phyloP scores from a whole-genome alignment of 768 basidiomycete genomes.

The Tulasnella sp. region DNA sequence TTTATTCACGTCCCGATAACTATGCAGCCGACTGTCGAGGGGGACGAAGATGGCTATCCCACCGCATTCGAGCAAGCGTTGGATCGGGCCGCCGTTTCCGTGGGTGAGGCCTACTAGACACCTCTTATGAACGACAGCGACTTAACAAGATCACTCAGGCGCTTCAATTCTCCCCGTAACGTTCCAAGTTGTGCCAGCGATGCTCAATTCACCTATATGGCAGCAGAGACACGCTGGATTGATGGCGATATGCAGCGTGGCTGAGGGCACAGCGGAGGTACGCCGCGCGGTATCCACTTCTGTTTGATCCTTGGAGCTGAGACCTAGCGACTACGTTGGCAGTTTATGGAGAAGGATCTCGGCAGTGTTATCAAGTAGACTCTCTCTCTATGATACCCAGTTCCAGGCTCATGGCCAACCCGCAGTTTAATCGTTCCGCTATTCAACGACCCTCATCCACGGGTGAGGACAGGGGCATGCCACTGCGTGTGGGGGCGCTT shows the following conservation, averaged over 20 bases:
- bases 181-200: constrained; percentile 77
- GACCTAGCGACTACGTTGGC: neutral
- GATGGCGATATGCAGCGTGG: constrained; percentile 82
- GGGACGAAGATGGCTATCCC: constrained; percentile 58
- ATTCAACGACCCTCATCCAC: constrained; percentile 74
- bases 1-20: neutral
- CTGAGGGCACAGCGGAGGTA: constrained; percentile 76
- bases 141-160: constrained; percentile 39
- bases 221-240: constrained; percentile 77
- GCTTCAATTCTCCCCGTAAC: constrained; percentile 75
- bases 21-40: constrained; percentile 45
- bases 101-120: constrained; percentile 38
- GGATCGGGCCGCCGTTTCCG: constrained; percentile 74
- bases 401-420: constrained; percentile 30
- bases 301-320: neutral
- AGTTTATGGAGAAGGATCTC: constrained; percentile 78
- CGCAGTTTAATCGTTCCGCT: constrained; percentile 67
- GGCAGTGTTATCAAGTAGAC: constrained; percentile 76
- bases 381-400: neutral
- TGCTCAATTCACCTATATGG: constrained; percentile 83
- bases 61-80: constrained; percentile 78
- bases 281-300: constrained; percentile 22
- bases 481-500: constrained; percentile 64
- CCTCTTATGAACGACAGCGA: neutral
- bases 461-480: constrained; percentile 71